phyloP scores from a whole-genome alignment of 345 rosid genomes.

The Rhizophora apiculata region DNA sequence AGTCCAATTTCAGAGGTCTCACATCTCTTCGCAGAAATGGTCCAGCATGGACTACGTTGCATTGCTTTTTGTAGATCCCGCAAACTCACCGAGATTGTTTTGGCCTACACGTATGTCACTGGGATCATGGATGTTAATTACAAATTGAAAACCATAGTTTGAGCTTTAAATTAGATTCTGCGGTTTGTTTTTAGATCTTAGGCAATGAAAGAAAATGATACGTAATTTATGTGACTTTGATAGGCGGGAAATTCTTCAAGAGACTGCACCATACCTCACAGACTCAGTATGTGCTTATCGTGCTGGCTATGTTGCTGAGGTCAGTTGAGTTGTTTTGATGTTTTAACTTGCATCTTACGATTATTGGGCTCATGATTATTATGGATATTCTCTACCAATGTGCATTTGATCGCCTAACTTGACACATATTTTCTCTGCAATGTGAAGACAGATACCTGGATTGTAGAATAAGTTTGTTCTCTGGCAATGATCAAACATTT shows the following conservation, averaged over 20 bases:
- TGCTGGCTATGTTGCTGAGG: slow-evolving; percentile 87
- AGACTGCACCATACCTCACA: slow-evolving; percentile 70
- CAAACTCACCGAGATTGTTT: slow-evolving; percentile 85
- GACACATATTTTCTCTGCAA: background rate
- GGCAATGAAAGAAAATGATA: slow-evolving; percentile 12
- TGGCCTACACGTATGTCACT: slow-evolving; percentile 70
- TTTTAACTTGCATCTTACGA: background rate
- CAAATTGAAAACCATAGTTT: slow-evolving; percentile 5
- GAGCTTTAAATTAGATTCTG: background rate
- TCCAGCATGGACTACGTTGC: slow-evolving; percentile 95
- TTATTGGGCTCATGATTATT: background rate
- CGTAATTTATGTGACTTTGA: slow-evolving; percentile 15
- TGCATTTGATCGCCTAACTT: background rate
- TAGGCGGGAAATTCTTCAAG: slow-evolving; percentile 79
- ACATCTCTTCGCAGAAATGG: slow-evolving; percentile 85
- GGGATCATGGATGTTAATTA: slow-evolving; percentile 8
- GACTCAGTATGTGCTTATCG: slow-evolving; percentile 78
- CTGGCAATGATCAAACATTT: background rate
- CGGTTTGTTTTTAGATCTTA: slow-evolving; percentile 1
- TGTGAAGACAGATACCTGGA: background rate
- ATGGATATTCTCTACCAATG: background rate
- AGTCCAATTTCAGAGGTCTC: slow-evolving; percentile 80
- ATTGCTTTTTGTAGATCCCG: slow-evolving; percentile 91
- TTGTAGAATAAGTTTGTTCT: background rate
- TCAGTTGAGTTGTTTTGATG: slow-evolving; percentile 20